Base-by-base conservation (phyloP, 2,329 filamentous ascomycete species). In the Aureobasidium sp. region DNA sequence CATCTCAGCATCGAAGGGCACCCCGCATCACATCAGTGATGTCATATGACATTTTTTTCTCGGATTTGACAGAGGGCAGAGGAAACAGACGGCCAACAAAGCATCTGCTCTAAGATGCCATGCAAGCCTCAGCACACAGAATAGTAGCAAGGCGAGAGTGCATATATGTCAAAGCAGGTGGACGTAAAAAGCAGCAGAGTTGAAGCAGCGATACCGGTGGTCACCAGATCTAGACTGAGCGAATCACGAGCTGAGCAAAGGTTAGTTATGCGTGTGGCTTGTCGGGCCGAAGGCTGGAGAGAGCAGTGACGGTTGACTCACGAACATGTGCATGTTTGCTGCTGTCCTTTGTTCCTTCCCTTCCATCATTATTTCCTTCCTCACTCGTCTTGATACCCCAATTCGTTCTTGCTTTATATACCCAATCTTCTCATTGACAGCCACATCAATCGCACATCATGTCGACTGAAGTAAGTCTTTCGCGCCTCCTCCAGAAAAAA, bases 161-260 rank as follows among this genome's bases (percentile, higher is more conserved):
- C 12, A 52, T n/a, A n/a, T 14, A 22, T 25, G 29, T 25, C 22
- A 20, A 34, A 57, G 41, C 25, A 57, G 27, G 17, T 48, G 14
- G 9, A 29, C 29, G 2, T 31, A 25, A 11, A 14, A 11, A 48
- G 25, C 20, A 44, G 11, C 12, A 31, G 15, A 27, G 27, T 1
- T 45, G 25, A 48, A n/a, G 14, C 15, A 36, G 39, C 53, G 53
- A 57, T 57, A 47, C 41, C 53, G 53, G 53, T 57, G 53, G 53
- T 57, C 53, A 47, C 2, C 41, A 57, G 11, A 12, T 41, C 29
- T n/a, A 47, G 29, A 25, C 41, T 29, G 51, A 56, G 25, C 52
- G 52, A 56, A 53, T 56, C 52, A 56, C 17, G n/a, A 37, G 52
- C 31, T 39, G 14, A 34, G 49, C 20, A 34, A 51, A 37, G 34